phyloP scores from a whole-genome alignment of 495 filamentous ascomycete genomes.

The Elasticomyces elasticus region DNA sequence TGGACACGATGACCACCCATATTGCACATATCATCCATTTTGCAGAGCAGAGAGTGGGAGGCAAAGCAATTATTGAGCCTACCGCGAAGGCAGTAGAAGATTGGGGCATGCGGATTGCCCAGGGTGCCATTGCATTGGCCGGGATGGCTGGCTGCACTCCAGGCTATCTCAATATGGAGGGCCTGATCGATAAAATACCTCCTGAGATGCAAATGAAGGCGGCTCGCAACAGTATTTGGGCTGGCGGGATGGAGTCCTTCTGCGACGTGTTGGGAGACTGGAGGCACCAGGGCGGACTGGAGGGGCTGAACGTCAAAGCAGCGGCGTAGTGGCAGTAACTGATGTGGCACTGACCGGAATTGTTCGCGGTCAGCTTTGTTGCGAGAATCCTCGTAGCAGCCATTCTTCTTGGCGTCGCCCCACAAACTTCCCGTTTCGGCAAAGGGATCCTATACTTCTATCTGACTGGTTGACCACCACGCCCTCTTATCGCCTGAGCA shows the following conservation, averaged over 20 bases:
- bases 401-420: no score
- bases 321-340: background rate
- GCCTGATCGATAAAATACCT: constrained; percentile 23
- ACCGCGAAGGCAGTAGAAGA: constrained; percentile 36
- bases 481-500: background rate
- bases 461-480: no score
- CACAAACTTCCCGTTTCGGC: no score
- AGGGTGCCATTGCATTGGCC: constrained; percentile 32
- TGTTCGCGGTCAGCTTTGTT: background rate
- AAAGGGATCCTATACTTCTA: background rate
- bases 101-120: constrained; percentile 38
- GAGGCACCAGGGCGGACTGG: constrained; percentile 22
- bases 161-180: constrained; percentile 46
- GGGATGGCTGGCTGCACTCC: constrained; percentile 44
- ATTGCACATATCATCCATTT: constrained; percentile 39
- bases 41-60: constrained; percentile 31
- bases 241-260: constrained; percentile 20
- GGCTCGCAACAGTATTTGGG: constrained; percentile 22
- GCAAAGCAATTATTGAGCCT: constrained; percentile 34
- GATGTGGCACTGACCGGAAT: background rate
- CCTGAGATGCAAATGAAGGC: constrained; percentile 23
- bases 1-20: constrained; percentile 35
- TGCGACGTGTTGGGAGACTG: constrained; percentile 21
- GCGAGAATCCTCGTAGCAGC: no score
- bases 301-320: constrained; percentile 22